Percentiles rank a stretch among this genome's conserved stretches.
These are phyloP conservation scores for Xylariaceae sp. DNA, from an alignment of 2,329 filamentous ascomycete species.

Conservation along the genomic window DNA sequence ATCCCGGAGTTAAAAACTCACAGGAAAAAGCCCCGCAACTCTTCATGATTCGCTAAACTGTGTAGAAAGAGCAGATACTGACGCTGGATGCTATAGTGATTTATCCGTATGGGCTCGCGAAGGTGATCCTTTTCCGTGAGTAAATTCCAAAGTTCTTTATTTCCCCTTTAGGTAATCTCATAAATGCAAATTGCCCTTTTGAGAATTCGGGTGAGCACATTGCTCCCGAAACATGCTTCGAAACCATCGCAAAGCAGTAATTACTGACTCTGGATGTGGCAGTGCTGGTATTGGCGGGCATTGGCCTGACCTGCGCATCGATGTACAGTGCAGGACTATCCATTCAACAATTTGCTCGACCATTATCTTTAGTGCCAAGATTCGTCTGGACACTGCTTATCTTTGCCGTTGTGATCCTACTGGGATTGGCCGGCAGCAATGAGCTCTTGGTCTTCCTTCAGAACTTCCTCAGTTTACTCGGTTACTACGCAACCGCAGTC, in stretches of 20 bases:
- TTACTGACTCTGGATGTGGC: no score
- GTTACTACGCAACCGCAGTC: constrained; percentile 55
- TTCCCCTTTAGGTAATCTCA: no score
- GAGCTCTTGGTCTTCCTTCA: constrained; percentile 47
- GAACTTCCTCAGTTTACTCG: constrained; percentile 51
- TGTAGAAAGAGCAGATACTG: background rate
- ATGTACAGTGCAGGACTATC: constrained; percentile 45
- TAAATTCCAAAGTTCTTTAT: no score
- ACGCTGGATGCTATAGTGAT: constrained; percentile 31
- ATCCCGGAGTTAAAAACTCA: background rate
- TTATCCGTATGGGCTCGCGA: constrained; percentile 49
- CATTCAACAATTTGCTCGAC: constrained; percentile 45
- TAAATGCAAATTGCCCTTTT: no score
- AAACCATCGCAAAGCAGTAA: no score
- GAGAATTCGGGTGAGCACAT: no score
- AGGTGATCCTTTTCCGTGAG: constrained; percentile 38
- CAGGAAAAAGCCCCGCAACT: background rate
- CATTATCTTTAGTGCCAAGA: constrained; percentile 46
- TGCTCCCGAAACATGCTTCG: no score
- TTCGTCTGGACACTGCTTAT: constrained; percentile 51
- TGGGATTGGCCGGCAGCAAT: constrained; percentile 47
- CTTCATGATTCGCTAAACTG: background rate
- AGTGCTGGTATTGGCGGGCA: constrained; percentile 44
- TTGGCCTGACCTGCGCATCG: constrained; percentile 49
- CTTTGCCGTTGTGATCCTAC: constrained; percentile 47